Evolutionary conservation across 345 rosid genomes (phyloP).

Genomic region (Linum lewisii): DNA sequence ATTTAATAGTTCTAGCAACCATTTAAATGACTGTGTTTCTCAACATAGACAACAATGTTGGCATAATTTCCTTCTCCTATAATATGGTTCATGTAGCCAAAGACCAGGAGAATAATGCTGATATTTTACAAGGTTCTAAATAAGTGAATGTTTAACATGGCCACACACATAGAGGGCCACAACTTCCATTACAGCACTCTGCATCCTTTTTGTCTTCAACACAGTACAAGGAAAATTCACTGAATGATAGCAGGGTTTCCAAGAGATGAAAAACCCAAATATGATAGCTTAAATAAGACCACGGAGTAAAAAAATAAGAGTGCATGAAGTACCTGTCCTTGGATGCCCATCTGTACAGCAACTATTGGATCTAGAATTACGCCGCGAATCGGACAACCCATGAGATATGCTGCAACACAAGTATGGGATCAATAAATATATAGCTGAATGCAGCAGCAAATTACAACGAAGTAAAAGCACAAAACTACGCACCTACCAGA

Average conservation of each 20-base stretch:
- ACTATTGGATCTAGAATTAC: conserved; percentile 84
- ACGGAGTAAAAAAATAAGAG: conserved; percentile 1
- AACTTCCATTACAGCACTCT: too few relatives aligned
- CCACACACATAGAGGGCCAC: too few relatives aligned
- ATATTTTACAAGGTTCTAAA: too few relatives aligned
- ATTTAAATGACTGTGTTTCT: background rate
- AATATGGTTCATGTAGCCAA: too few relatives aligned
- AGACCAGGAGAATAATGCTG: too few relatives aligned
- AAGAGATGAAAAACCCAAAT: background rate
- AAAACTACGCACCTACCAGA: conserved; percentile 43
- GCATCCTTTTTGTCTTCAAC: background rate
- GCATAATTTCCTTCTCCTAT: too few relatives aligned
- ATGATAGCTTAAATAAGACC: conserved; percentile 2
- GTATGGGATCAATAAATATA: conserved; percentile 8
- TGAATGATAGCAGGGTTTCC: background rate
- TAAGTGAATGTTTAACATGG: too few relatives aligned
- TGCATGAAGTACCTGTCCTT: conserved; percentile 61
- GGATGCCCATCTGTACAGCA: conserved; percentile 89
- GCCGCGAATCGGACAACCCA: conserved; percentile 96
- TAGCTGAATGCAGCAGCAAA: background rate
- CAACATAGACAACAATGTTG: too few relatives aligned
- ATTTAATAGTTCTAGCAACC: background rate
- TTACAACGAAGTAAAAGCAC: background rate
- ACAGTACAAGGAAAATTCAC: background rate
- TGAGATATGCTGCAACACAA: conserved; percentile 60